Evolutionary conservation across 2,329 filamentous ascomycete species (phyloP), one percentile per base, ranked within the genome.

Genomic region (Stromatinia cepivora): DNA sequence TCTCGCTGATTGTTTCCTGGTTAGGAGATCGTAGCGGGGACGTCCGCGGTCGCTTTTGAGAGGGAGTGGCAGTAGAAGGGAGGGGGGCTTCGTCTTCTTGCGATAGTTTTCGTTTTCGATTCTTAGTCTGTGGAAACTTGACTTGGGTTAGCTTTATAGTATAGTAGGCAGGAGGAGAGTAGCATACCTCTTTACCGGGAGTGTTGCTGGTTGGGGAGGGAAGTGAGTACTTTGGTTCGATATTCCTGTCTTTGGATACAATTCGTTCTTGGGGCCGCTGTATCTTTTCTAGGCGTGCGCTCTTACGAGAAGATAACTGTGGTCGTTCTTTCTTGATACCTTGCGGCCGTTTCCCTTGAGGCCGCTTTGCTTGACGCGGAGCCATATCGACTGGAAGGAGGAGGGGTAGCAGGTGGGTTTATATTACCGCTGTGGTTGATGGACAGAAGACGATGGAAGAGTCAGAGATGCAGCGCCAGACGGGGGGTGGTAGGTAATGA

Each of bases 71-170:
- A 53, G 58, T 17, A 69, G 50, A 67, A 50, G 65, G 64, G 20
- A 59, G 9, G 22, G n/a, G 22, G 4, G n/a, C n/a, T 31, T 28
- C n/a, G 58, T 70, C 28, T 39, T 9, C 36, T 31, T 69, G 17
- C 59, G 42, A 31, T 66, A 46, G 20, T 34, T 42, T 66, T 66
- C n/a, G 53, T 22, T 69, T 69, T 50, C 25, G 15, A 61, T 53
- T 64, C 39, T 72, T 42, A 66, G 28, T 48, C 66, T 71, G 69
- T 68, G 17, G 67, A 71, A 71, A 71, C 61, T 73, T 73, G 66
- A 73, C 67, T 70, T 70, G 31, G 65, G 62, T 74, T 73, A 75
- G 72, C 70, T 74, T 71, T 69, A 52, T 72, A 72, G 70, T 62
- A 67, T 72, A 70, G 39, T 58, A 70, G 64, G 39, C 62, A 70